These are phyloP conservation scores for Phytopythium mirpurense DNA, from an alignment of 352 stramenopile genomes.

Conservation along the genomic window DNA sequence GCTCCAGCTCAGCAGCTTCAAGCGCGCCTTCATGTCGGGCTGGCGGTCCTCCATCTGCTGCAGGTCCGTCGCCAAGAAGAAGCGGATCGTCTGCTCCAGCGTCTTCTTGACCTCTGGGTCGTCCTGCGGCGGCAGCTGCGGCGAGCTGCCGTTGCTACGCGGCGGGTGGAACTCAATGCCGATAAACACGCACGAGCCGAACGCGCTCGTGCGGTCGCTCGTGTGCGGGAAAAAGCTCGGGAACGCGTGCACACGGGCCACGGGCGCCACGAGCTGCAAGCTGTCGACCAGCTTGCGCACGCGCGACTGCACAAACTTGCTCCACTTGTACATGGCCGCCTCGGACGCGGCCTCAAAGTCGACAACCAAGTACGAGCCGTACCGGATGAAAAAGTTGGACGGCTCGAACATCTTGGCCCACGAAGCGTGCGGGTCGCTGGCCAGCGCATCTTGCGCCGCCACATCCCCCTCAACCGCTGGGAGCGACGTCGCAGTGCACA, in stretches of 20 bases:
- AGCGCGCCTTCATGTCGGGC: constrained; percentile 54
- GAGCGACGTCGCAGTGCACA: constrained; percentile 31
- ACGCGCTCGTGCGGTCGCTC: constrained; percentile 25
- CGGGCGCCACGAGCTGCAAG: constrained; percentile 51
- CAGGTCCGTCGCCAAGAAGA: constrained; percentile 80
- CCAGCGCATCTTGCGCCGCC: constrained; percentile 1
- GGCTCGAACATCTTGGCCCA: constrained; percentile 74
- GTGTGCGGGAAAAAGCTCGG: constrained; percentile 61
- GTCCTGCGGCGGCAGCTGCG: constrained; percentile 32
- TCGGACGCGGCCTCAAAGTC: constrained; percentile 59
- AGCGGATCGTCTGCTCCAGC: constrained; percentile 72
- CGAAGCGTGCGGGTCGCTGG: constrained; percentile 13
- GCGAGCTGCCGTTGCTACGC: constrained; percentile 18
- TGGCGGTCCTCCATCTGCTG: constrained; percentile 78
- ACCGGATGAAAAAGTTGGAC: constrained; percentile 84
- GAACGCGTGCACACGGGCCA: constrained; percentile 64
- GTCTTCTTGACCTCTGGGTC: constrained; percentile 69
- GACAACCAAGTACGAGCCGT: constrained; percentile 71
- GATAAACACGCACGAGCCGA: constrained; percentile 78
- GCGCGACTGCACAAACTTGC: constrained; percentile 79
- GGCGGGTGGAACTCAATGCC: constrained; percentile 68
- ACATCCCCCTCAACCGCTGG: constrained; percentile 16
- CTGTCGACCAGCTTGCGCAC: constrained; percentile 76
- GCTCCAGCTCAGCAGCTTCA: constrained; percentile 48
- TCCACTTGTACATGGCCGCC: constrained; percentile 72